These are phyloP conservation scores for Torulaspora microellipsoides DNA, from an alignment of 805 yeast species.

Conservation along the genomic window DNA sequence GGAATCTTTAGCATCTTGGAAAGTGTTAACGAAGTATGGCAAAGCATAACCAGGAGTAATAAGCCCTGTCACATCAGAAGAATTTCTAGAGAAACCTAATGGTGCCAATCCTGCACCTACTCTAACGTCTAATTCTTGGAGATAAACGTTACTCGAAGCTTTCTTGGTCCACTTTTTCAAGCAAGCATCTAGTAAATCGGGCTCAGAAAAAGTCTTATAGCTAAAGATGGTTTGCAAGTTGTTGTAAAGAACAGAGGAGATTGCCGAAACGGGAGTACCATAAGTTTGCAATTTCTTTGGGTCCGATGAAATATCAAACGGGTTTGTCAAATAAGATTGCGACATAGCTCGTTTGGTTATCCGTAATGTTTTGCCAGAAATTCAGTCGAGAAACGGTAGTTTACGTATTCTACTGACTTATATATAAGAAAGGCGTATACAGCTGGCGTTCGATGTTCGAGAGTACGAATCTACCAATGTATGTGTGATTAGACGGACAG, in stretches of 20 bases:
- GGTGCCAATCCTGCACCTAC: conserved; percentile 80
- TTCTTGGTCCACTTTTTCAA: conserved; percentile 52
- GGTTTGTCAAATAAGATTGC: conserved; percentile 38
- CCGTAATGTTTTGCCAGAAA: too few species aligned
- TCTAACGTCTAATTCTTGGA: conserved; percentile 57
- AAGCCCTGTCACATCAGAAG: conserved; percentile 37
- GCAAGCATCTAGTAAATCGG: conserved; percentile 55
- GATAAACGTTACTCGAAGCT: conserved; percentile 17
- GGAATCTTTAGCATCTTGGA: conserved; percentile 35
- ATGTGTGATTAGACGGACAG: too few species aligned
- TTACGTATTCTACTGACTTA: too few species aligned
- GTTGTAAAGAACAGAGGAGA: conserved; percentile 52
- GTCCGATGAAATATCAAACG: conserved; percentile 60
- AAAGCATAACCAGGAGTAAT: conserved; percentile 67
- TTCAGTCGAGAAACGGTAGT: too few species aligned
- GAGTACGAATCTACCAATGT: too few species aligned
- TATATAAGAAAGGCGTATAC: too few species aligned
- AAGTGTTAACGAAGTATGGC: conserved; percentile 59
- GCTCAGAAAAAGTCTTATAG: conserved; percentile 63
- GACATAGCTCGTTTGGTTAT: conserved; percentile 6
- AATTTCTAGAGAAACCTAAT: conserved; percentile 54
- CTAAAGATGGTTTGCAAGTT: conserved; percentile 54
- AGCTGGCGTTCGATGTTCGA: too few species aligned
- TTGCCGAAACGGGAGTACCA: conserved; percentile 51
- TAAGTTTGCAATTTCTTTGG: conserved; percentile 48